These are phyloP conservation scores for Aspergillus sp. DNA, from an alignment of 2,329 filamentous ascomycete genomes.

Conservation along the genomic window DNA sequence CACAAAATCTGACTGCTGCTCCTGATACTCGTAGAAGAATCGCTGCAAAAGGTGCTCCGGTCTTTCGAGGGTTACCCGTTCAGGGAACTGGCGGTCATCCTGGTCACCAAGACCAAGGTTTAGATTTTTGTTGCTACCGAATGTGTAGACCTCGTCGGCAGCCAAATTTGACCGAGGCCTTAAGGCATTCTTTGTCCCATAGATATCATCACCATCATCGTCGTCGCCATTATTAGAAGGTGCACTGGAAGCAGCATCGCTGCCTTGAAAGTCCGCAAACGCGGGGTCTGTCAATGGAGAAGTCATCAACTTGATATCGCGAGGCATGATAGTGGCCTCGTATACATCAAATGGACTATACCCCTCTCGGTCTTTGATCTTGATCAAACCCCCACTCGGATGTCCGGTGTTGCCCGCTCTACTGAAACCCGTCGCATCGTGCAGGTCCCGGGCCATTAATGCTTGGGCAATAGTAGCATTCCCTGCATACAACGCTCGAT, in stretches of 20 bases:
- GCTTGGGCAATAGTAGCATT: conserved; percentile 79
- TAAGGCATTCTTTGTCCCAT: conserved; percentile 12
- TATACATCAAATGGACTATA: conserved; percentile 93
- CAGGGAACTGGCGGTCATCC: conserved; percentile 87
- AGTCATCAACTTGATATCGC: conserved; percentile 47
- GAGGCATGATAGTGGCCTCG: conserved; percentile 71
- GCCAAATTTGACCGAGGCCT: conserved; percentile 35
- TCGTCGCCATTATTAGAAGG: conserved; percentile 38
- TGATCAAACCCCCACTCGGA: conserved; percentile 69
- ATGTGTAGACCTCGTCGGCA: conserved; percentile 84
- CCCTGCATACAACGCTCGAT: conserved; percentile 81
- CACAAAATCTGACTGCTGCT: conserved; percentile 28
- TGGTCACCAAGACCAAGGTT: conserved; percentile 91
- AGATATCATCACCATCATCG: conserved; percentile 44
- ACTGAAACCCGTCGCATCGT: conserved; percentile 55
- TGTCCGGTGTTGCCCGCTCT: conserved; percentile 47
- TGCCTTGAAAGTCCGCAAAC: conserved; percentile 36
- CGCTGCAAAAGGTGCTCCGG: conserved; percentile 67
- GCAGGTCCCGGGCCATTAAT: conserved; percentile 69
- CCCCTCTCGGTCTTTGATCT: conserved; percentile 91
- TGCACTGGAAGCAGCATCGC: conserved; percentile 19
- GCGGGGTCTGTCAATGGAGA: conserved; percentile 19
- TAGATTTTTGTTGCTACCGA: conserved; percentile 93
- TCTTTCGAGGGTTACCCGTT: conserved; percentile 67
- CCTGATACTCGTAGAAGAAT: conserved; percentile 61